These are phyloP conservation scores for Paramyrothecium sp. DNA, from an alignment of 2,329 filamentous ascomycete genomes.

Conservation along the genomic window DNA sequence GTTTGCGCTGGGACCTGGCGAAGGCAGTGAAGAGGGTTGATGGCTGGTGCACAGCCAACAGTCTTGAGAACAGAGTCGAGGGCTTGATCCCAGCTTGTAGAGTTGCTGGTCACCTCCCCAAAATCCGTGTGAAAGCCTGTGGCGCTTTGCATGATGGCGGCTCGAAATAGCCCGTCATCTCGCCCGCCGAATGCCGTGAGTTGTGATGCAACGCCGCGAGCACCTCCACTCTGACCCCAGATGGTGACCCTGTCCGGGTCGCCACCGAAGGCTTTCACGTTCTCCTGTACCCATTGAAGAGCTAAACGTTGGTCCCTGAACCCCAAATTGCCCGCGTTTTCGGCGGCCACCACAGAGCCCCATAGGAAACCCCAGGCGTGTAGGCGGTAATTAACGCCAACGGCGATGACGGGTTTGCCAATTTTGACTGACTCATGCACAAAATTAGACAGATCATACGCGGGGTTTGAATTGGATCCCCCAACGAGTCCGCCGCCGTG, in stretches of 20 bases:
- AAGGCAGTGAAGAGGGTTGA: not conserved
- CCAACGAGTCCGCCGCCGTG: conserved; percentile 36
- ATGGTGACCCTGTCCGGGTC: conserved; percentile 45
- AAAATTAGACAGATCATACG: conserved; percentile 60
- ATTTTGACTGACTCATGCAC: conserved; percentile 45
- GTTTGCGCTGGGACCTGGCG: not conserved
- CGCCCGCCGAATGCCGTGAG: conserved; percentile 45
- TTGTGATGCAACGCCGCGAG: conserved; percentile 41
- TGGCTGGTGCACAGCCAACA: not conserved
- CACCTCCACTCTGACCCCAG: conserved; percentile 52
- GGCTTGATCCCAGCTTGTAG: not conserved
- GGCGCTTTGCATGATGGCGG: not conserved
- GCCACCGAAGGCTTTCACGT: conserved; percentile 43
- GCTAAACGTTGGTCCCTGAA: conserved; percentile 46
- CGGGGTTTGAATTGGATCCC: not conserved
- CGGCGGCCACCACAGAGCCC: conserved; percentile 33
- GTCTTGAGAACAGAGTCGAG: not conserved
- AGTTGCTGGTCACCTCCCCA: not conserved
- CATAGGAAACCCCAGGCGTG: conserved; percentile 46
- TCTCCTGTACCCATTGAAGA: conserved; percentile 46
- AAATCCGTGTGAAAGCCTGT: not conserved
- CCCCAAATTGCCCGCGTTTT: conserved; percentile 47
- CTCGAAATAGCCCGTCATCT: not conserved
- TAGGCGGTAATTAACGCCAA: conserved; percentile 49
- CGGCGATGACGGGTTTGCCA: conserved; percentile 45